Evolutionary conservation across 768 basidiomycete genomes (phyloP), one percentile per base, ranked within the genome.

Genomic region (Phylloporus scabripes): DNA sequence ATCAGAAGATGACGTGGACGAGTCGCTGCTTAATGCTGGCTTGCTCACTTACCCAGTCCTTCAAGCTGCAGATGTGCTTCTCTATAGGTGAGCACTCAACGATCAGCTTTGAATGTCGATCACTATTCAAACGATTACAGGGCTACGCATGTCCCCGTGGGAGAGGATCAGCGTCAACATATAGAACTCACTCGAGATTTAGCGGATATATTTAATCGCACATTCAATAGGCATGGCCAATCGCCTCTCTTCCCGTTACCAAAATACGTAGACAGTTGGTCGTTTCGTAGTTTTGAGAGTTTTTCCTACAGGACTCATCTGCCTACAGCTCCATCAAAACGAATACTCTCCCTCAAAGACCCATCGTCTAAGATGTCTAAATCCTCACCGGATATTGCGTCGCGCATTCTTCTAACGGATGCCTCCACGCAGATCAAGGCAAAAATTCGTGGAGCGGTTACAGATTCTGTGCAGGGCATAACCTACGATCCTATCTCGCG

Each of bases 91-190:
- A 48, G 79, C 43, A 28, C 5, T 50, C 40, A 8, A 20, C 18
- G 6, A n/a, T n/a, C 7, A 1, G 7, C 17, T 20, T 5, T 29
- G 21, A 34, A 29, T 17, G 1, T 36, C n/a, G n/a, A 29, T 17
- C 1, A 12, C 7, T 6, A 26, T 8, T 42, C 20, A 17, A 17
- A 31, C 12, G 10, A 9, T 7, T 7, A 1, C 54, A 92, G 93
- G 57, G 81, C 92, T 2, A 95, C 92, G 0, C 88, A 93, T 63
- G 87, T 98, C 1, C 95, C 95, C 0, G 94, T 98, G 5, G 95
- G 95, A 21, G 93, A 97, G 60, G 95, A 98, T 65, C 95, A 97
- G 62, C 80, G 82, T 18, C 95, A 98, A 70, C 95, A 98, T 60
- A 78, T 97, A 36, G 93, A 96, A 60, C 80, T 98, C 0, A 78